Evolutionary conservation across 2,329 filamentous ascomycete genomes (phyloP).

Genomic region (Dryadomyces quercus-mongolicae): DNA sequence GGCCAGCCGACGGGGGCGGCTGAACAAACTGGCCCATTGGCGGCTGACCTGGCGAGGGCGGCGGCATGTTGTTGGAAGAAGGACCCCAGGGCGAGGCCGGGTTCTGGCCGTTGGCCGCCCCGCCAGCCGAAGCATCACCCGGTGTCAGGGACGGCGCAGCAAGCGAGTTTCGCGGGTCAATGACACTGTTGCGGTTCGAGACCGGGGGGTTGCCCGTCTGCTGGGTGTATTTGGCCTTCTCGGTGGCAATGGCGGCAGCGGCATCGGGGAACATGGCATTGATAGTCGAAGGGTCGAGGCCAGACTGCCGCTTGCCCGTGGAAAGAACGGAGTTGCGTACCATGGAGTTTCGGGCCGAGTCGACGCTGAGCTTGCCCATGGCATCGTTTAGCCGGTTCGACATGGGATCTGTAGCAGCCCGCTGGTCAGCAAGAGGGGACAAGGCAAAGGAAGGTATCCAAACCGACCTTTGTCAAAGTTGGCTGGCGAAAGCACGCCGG

Average conservation of each 20-base stretch:
- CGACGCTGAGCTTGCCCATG: conserved; percentile 88
- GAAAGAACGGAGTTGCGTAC: conserved; percentile 68
- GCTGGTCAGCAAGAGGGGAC: conserved; percentile 6
- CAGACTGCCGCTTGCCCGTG: conserved; percentile 80
- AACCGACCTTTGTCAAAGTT: conserved; percentile 84
- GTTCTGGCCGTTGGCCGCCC: conserved; percentile 48
- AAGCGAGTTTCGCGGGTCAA: conserved; percentile 66
- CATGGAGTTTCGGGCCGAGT: conserved; percentile 76
- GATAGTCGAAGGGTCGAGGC: conserved; percentile 85
- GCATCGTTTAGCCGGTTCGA: conserved; percentile 90
- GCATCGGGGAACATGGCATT: conserved; percentile 99
- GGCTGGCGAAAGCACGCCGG: conserved; percentile 82
- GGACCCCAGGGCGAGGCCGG: conserved; percentile 72
- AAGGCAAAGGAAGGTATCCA: not conserved
- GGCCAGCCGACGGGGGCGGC: conserved; percentile 57
- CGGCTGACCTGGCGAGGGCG: conserved; percentile 59
- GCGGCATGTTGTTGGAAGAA: conserved; percentile 53
- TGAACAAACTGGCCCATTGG: conserved; percentile 95
- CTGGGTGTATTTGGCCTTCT: conserved; percentile 95
- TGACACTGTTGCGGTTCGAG: conserved; percentile 84
- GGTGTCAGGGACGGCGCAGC: conserved; percentile 62
- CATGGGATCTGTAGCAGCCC: conserved; percentile 64
- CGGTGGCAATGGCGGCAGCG: conserved; percentile 93
- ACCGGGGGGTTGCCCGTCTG: conserved; percentile 81
- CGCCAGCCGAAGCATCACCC: conserved; percentile 47